Conservation (phyloP, 2,329 filamentous ascomycete genomes). For the Penicillium sp. region DNA sequence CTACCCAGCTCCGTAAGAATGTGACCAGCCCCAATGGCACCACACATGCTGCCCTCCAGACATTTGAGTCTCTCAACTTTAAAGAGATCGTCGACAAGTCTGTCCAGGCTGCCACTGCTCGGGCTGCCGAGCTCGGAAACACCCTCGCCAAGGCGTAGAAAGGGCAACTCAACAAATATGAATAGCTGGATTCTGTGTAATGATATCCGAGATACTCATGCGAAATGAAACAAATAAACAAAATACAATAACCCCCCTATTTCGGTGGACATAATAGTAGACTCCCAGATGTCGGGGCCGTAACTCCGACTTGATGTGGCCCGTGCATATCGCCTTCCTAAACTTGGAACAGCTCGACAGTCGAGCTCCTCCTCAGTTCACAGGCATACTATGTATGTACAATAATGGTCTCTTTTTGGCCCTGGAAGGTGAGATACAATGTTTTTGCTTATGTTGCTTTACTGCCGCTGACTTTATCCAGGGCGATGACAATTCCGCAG, state of each 20-base stretch:
- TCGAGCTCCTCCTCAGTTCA: not conserved
- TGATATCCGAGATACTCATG: not conserved
- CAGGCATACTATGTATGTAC: not conserved
- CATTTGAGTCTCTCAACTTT: conserved; percentile 30
- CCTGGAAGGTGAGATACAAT: conserved; percentile 64
- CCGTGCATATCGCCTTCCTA: conserved; percentile 4
- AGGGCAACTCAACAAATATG: not conserved
- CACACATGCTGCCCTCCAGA: conserved; percentile 33
- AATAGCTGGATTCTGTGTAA: not conserved
- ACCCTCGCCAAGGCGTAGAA: conserved; percentile 8
- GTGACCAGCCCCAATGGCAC: conserved; percentile 38
- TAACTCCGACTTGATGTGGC: not conserved
- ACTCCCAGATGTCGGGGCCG: not conserved
- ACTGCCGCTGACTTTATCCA: conserved; percentile 36
- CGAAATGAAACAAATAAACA: not conserved
- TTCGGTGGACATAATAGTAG: not conserved
- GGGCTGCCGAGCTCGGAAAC: conserved; percentile 32
- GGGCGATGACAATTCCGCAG: conserved; percentile 77
- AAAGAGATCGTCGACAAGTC: conserved; percentile 33
- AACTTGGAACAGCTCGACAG: not conserved
- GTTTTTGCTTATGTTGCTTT: not conserved
- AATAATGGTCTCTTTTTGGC: conserved; percentile 79
- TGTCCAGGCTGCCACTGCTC: conserved; percentile 31
- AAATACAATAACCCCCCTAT: not conserved
- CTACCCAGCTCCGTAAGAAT: conserved; percentile 35